Evolutionary conservation across 805 yeast genomes (phyloP), one percentile per base, ranked within the genome.

Genomic region (Saccharomycopsis sp.): DNA sequence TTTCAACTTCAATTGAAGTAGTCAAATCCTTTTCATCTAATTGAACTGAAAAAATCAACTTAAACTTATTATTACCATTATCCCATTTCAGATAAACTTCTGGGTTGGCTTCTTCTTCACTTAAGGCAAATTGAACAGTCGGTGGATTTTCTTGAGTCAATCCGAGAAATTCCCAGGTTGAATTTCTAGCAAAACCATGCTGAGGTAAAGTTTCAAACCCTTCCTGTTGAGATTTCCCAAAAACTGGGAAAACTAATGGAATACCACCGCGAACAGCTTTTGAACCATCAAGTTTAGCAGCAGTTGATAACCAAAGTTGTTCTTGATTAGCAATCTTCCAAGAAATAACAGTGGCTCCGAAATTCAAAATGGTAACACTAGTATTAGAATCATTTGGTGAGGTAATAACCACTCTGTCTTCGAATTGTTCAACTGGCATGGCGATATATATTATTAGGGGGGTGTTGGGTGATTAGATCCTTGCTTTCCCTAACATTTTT

Each of bases 221-320:
- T 3, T 83, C 82, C 41, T 64, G 69, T 5, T 71, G 67, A 12
- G 68, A 64, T 49, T 77, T 59, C 45, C 98, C 97, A 53, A 83
- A 83, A 1, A 80, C 84, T 2, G 98, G 98, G 70, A 92, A 92
- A 6, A 89, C 97, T 19, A 92, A 65, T 10, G 98, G 98, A 39
- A 92, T 84, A 38, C 98, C 98, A 49, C 98, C 98, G 58, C 98
- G 74, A 15, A 92, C 96, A 1, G 98, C 94, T 55, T 81, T 83
- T 34, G 89, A 63, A 9, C 97, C 97, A 55, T 92, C 97, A 46
- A 89, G 63, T 52, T 77, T 76, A 35, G 97, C 95, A 29, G 73
- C 89, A 9, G 65, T 58, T 5, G 80, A 72, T 23, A 80, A 63
- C 94, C 95, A 92, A 42, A 92, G 67, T 61, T 84, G 88, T 59